These are phyloP conservation scores for Chytriomyces sp. DNA, from an alignment of 192 early-diverging fungal species.

Conservation along the genomic window DNA sequence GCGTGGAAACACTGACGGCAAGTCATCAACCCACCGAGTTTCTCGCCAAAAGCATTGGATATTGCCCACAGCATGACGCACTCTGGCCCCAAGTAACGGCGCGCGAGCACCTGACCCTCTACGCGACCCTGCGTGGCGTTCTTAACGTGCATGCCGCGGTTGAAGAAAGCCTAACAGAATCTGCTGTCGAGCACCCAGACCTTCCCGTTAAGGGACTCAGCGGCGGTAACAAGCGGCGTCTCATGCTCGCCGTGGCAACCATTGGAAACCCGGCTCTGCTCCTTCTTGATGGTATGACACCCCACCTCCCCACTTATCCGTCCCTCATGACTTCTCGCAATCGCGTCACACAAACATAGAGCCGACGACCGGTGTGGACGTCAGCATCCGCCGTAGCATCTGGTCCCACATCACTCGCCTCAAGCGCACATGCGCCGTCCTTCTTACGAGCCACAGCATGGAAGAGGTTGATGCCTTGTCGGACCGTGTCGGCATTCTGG, in stretches of 20 bases:
- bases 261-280: slow-evolving; percentile 25
- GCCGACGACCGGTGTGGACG: slow-evolving; percentile 40
- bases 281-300: slow-evolving; percentile 32
- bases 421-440: slow-evolving; percentile 45
- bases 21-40: neutral
- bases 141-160: slow-evolving; percentile 20
- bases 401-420: slow-evolving; percentile 52
- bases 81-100: slow-evolving; percentile 49
- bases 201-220: slow-evolving; percentile 28
- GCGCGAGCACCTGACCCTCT: slow-evolving; percentile 46
- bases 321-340: no score
- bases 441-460: slow-evolving; percentile 68
- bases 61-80: slow-evolving; percentile 62
- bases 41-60: slow-evolving; percentile 38
- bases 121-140: slow-evolving; percentile 46
- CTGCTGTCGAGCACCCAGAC: slow-evolving; percentile 38
- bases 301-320: no score
- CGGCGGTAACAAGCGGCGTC: slow-evolving; percentile 29
- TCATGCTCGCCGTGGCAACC: slow-evolving; percentile 25
- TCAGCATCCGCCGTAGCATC: slow-evolving; percentile 49
- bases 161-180: slow-evolving; percentile 22
- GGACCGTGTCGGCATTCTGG: slow-evolving; percentile 67
- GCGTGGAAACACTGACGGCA: neutral
- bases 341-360: no score
- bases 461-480: slow-evolving; percentile 59